phyloP scores from a whole-genome alignment of 2,329 filamentous ascomycete genomes.

The Fusarium xyrophilum region DNA sequence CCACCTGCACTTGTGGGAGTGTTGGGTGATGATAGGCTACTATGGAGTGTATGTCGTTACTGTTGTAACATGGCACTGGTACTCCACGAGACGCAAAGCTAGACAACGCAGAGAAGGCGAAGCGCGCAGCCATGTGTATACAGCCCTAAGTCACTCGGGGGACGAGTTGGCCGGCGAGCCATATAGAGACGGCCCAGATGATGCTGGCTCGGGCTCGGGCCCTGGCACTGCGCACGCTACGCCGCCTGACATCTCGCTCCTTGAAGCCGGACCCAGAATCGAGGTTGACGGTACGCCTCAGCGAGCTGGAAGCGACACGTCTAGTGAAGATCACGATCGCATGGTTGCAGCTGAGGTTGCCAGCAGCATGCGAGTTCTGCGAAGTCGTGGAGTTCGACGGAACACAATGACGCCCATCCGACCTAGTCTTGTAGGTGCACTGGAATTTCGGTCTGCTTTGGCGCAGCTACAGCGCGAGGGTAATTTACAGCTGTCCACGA shows the following conservation, averaged over 20 bases:
- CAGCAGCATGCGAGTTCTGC: conserved; percentile 88
- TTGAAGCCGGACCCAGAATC: conserved; percentile 57
- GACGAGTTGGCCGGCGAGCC: conserved; percentile 63
- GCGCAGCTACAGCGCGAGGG: conserved; percentile 84
- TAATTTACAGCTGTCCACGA: conserved; percentile 73
- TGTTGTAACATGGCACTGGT: conserved; percentile 94
- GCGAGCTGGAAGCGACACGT: conserved; percentile 56
- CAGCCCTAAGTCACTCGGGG: conserved; percentile 55
- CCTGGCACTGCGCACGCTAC: conserved; percentile 20
- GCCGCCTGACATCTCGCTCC: conserved; percentile 50
- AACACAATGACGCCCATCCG: conserved; percentile 85
- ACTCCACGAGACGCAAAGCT: conserved; percentile 67
- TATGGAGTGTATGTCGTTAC: conserved; percentile 89
- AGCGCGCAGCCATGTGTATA: conserved; percentile 76
- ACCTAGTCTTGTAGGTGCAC: conserved; percentile 88
- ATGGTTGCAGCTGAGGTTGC: conserved; percentile 82
- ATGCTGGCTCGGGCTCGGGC: conserved; percentile 35
- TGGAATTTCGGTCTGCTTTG: conserved; percentile 91
- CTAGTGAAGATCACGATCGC: conserved; percentile 62
- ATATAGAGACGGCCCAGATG: conserved; percentile 68
- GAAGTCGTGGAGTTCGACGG: conserved; percentile 69
- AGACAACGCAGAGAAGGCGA: conserved; percentile 71
- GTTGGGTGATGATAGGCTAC: conserved; percentile 85
- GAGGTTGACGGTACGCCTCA: conserved; percentile 52
- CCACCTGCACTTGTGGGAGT: conserved; percentile 85